A percentile compares a stretch with the other conserved stretches of the same genome.
Conservation (phyloP, 2,329 filamentous ascomycete species). For the Exophiala oligosperma region DNA sequence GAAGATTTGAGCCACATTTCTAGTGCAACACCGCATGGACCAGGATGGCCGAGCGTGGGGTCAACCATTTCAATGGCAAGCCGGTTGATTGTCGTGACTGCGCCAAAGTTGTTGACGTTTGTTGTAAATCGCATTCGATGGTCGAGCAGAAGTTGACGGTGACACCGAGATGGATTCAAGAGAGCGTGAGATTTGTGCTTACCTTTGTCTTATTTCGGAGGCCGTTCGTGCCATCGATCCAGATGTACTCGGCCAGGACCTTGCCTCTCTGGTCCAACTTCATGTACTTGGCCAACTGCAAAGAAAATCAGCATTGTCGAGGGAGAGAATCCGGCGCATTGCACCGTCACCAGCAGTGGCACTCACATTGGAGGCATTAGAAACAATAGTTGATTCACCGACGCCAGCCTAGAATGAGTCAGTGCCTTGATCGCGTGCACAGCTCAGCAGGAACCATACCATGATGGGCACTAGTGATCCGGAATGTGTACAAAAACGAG, state of each 20-base stretch:
- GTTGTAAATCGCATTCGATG: not conserved
- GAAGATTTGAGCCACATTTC: constrained; percentile 15
- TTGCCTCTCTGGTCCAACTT: constrained; percentile 83
- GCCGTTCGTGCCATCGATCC: constrained; percentile 82
- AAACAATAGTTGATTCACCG: constrained; percentile 46
- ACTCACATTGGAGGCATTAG: constrained; percentile 46
- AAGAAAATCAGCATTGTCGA: constrained; percentile 20
- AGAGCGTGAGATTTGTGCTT: constrained; percentile 45
- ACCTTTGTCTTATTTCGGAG: constrained; percentile 96
- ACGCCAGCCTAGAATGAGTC: constrained; percentile 23
- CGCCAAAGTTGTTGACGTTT: not conserved
- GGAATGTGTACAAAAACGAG: constrained; percentile 2
- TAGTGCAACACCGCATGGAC: constrained; percentile 9
- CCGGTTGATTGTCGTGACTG: constrained; percentile 2
- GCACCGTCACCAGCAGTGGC: not conserved
- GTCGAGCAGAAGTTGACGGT: not conserved
- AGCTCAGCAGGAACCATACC: constrained; percentile 16
- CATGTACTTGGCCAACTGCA: constrained; percentile 88
- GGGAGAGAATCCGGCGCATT: constrained; percentile 1
- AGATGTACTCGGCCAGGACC: constrained; percentile 95
- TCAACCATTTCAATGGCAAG: constrained; percentile 1
- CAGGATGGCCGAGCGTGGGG: constrained; percentile 15
- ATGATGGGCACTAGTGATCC: constrained; percentile 14
- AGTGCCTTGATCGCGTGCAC: not conserved
- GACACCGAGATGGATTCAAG: not conserved